Percentiles rank a stretch among this genome's conserved stretches.
Conservation (phyloP, 2,329 filamentous ascomycete genomes). For the Claviceps sorghi region DNA sequence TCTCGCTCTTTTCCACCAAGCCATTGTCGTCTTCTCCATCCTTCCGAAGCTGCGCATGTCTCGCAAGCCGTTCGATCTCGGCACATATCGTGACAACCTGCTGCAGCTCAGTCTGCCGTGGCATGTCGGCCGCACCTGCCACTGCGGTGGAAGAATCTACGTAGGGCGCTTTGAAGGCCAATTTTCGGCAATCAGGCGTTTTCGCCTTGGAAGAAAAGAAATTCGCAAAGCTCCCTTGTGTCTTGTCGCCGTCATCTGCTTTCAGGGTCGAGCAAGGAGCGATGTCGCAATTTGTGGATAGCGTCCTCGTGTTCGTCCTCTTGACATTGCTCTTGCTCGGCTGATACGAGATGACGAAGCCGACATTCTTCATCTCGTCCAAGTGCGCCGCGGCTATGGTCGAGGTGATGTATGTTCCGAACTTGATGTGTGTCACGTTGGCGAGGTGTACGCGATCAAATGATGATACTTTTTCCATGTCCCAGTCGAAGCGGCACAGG, state of each 20-base stretch:
- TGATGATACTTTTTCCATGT: conserved; percentile 80
- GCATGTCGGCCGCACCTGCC: conserved; percentile 28
- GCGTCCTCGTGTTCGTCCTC: conserved; percentile 71
- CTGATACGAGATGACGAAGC: conserved; percentile 65
- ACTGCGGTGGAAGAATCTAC: conserved; percentile 40
- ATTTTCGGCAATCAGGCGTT: conserved; percentile 21
- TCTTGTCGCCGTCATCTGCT: conserved; percentile 10
- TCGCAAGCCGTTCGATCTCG: conserved; percentile 58
- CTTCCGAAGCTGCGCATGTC: conserved; percentile 29
- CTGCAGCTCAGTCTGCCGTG: conserved; percentile 39
- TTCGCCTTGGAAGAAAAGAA: conserved; percentile 26
- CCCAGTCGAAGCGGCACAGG: conserved; percentile 86
- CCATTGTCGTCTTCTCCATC: conserved; percentile 28
- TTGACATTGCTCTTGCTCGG: conserved; percentile 56
- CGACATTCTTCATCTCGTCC: conserved; percentile 68
- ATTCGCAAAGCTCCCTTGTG: conserved; percentile 23
- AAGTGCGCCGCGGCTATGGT: conserved; percentile 65
- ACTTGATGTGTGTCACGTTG: conserved; percentile 57
- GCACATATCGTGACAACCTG: conserved; percentile 51
- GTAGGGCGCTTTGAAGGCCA: conserved; percentile 44
- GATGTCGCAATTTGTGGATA: conserved; percentile 38
- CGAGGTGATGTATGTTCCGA: conserved; percentile 81
- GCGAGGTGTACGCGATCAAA: conserved; percentile 75
- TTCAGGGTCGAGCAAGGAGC: conserved; percentile 12
- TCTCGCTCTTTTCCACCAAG: conserved; percentile 46